phyloP scores from a whole-genome alignment of 2,329 filamentous ascomycete species.

The Remersonia thermophila region DNA sequence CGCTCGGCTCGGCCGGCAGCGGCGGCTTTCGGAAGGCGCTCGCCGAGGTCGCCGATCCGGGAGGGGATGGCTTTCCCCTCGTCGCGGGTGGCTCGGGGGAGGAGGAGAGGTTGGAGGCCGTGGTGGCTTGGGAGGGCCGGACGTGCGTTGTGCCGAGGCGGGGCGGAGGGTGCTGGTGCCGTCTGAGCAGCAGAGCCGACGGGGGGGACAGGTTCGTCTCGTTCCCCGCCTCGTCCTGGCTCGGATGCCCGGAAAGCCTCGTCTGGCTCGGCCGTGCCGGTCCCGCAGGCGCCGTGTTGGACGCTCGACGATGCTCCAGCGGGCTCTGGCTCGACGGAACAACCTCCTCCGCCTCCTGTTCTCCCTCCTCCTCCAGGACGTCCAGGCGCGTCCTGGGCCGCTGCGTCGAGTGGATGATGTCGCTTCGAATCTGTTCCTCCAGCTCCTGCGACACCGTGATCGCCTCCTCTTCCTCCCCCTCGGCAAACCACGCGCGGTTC shows the following conservation, averaged over 20 bases:
- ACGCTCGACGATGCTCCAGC: neutral
- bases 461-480: slow-evolving; percentile 17
- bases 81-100: slow-evolving; percentile 21
- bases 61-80: neutral
- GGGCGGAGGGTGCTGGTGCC: too few species aligned
- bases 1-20: too few species aligned
- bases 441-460: slow-evolving; percentile 38
- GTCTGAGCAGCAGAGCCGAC: too few species aligned
- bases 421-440: slow-evolving; percentile 37
- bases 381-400: neutral
- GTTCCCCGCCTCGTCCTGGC: too few species aligned
- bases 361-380: neutral
- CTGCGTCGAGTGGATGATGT: slow-evolving; percentile 24
- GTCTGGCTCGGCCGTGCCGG: slow-evolving; percentile 8
- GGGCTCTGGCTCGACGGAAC: slow-evolving; percentile 23
- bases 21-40: too few species aligned
- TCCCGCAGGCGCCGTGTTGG: slow-evolving; percentile 1
- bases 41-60: neutral
- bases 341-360: slow-evolving; percentile 16
- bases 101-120: slow-evolving; percentile 27
- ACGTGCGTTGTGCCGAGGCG: slow-evolving; percentile 13
- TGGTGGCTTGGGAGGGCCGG: slow-evolving; percentile 33
- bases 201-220: too few species aligned
- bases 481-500: slow-evolving; percentile 35
- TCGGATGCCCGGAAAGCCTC: too few species aligned